Evolutionary conservation across 768 basidiomycete species (phyloP).

Genomic region (Kwoniella sp.): DNA sequence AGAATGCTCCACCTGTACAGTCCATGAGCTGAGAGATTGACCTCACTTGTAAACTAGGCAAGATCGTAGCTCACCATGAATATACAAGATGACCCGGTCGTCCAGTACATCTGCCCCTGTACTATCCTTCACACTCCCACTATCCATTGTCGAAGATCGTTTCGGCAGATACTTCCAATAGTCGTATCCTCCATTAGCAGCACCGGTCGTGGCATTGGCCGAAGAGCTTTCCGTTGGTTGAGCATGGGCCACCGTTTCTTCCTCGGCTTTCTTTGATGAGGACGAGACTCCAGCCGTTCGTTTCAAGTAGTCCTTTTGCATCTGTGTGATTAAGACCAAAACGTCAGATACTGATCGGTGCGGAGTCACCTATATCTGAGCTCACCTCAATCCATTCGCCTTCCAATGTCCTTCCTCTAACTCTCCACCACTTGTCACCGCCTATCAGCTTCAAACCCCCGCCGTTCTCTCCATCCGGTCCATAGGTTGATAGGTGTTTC

Average conservation of each 20-base stretch:
- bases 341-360: constrained; percentile 6
- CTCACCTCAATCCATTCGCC: constrained; percentile 57
- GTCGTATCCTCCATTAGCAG: constrained; percentile 11
- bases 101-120: constrained; percentile 39
- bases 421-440: constrained; percentile 54
- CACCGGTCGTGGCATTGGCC: background rate
- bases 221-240: background rate
- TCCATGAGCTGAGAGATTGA: background rate
- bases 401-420: constrained; percentile 51
- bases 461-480: constrained; percentile 33
- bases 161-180: constrained; percentile 30
- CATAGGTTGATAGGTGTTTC: constrained; percentile 50
- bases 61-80: constrained; percentile 50
- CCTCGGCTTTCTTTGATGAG: background rate
- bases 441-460: constrained; percentile 52
- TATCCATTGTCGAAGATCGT: constrained; percentile 26
- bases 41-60: too few relatives aligned
- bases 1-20: constrained; percentile 54
- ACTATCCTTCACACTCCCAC: constrained; percentile 43
- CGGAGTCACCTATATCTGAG: background rate
- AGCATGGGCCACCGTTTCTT: background rate
- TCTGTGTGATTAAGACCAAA: constrained; percentile 29
- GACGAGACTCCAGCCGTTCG: constrained; percentile 21
- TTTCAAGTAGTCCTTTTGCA: constrained; percentile 55
- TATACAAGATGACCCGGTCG: constrained; percentile 54